These are phyloP conservation scores for Cutaneotrichosporon spelunceum DNA, from an alignment of 1,284 basidiomycete species.

Conservation along the genomic window DNA sequence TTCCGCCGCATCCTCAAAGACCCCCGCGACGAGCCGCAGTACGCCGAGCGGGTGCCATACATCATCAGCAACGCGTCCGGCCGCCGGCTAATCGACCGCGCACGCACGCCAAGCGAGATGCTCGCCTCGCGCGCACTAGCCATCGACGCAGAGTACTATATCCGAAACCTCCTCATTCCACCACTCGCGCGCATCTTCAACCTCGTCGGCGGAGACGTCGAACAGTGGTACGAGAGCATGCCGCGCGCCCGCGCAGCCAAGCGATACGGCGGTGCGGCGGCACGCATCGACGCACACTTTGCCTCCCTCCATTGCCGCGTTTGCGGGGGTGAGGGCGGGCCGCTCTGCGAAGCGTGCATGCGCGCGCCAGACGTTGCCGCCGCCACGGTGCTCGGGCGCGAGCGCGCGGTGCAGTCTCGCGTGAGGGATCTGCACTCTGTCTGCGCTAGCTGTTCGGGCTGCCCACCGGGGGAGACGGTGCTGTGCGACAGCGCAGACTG, in stretches of 20 bases:
- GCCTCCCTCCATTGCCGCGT: slow-evolving; percentile 13
- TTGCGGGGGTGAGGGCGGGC: slow-evolving; percentile 5
- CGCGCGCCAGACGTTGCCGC: slow-evolving; percentile 59
- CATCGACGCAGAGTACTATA: slow-evolving; percentile 87
- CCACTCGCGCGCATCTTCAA: slow-evolving; percentile 88
- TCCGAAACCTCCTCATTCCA: slow-evolving; percentile 79
- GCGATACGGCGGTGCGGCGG: slow-evolving; percentile 45
- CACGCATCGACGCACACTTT: slow-evolving; percentile 27
- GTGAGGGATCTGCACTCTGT: slow-evolving; percentile 62
- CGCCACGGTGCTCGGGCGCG: slow-evolving; percentile 60
- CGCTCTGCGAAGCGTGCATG: slow-evolving; percentile 64
- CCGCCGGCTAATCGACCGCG: slow-evolving; percentile 73
- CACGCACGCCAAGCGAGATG: slow-evolving; percentile 73
- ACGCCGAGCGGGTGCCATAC: slow-evolving; percentile 90
- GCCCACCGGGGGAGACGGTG: slow-evolving; percentile 60
- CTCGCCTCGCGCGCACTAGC: slow-evolving; percentile 66
- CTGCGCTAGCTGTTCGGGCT: slow-evolving; percentile 67
- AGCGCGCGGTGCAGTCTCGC: slow-evolving; percentile 61
- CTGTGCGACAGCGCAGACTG: slow-evolving; percentile 81
- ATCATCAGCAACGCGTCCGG: slow-evolving; percentile 72
- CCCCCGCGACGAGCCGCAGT: slow-evolving; percentile 77
- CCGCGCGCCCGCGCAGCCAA: slow-evolving; percentile 54
- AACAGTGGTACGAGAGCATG: slow-evolving; percentile 85
- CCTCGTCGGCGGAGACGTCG: slow-evolving; percentile 83
- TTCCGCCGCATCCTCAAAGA: slow-evolving; percentile 71